Conservation (phyloP, 78 protist species). For the Polysphondylium violaceum region DNA sequence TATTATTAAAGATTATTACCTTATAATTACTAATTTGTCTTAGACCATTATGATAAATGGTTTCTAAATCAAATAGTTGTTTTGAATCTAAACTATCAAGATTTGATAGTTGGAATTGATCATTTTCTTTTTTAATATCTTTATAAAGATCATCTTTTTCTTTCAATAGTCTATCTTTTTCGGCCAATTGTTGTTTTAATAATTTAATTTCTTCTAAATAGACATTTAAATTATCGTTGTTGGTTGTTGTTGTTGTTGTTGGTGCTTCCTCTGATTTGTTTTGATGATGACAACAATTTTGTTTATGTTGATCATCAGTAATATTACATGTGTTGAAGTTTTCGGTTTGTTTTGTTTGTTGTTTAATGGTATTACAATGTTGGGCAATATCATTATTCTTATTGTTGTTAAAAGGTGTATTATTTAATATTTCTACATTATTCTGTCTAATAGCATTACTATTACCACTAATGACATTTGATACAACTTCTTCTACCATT, state of each 20-base stretch:
- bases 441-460: too few relatives aligned
- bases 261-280: too few relatives aligned
- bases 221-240: not conserved
- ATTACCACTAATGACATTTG: too few relatives aligned
- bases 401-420: too few relatives aligned
- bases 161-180: not conserved
- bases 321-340: not conserved
- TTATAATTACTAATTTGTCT: constrained; percentile 3
- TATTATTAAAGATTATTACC: too few relatives aligned
- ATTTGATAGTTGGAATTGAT: not conserved
- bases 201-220: not conserved
- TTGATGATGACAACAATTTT: not conserved
- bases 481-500: too few relatives aligned
- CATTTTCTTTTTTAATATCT: not conserved
- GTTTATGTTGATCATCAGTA: not conserved
- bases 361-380: too few relatives aligned
- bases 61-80: constrained; percentile 5
- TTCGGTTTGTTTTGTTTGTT: too few relatives aligned
- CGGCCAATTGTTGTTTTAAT: constrained; percentile 1
- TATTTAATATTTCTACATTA: too few relatives aligned
- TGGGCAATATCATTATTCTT: too few relatives aligned
- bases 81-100: not conserved
- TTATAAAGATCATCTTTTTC: not conserved
- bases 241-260: constrained; percentile 3
- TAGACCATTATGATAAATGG: not conserved